phyloP scores from a whole-genome alignment of 768 basidiomycete species.

The Naganishia randhawae region DNA sequence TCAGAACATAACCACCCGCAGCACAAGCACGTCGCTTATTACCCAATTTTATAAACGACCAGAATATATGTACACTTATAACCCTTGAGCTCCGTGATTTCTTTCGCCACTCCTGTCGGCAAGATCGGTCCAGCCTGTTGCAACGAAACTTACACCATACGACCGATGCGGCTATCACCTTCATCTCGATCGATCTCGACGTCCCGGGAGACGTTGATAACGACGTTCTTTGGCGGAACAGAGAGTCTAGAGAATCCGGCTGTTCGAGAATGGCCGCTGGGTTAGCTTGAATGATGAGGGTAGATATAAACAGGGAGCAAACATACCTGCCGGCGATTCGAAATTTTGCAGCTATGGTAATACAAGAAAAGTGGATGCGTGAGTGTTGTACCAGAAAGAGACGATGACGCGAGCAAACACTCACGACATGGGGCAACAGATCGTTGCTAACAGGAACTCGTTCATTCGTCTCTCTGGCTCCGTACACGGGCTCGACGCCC shows the following conservation, averaged over 20 bases:
- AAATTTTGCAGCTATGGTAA: background rate
- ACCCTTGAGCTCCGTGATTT: background rate
- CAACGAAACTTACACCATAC: background rate
- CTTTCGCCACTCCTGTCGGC: background rate
- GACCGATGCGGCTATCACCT: background rate
- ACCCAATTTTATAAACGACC: too few relatives aligned
- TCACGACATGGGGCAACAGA: constrained; percentile 20
- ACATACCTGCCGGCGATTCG: background rate
- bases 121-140: background rate
- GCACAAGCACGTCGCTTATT: too few relatives aligned
- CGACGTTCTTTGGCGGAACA: constrained; percentile 13
- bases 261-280: background rate
- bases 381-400: too few relatives aligned
- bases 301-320: background rate
- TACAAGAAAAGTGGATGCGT: background rate
- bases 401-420: background rate
- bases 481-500: background rate
- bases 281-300: background rate
- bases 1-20: too few relatives aligned
- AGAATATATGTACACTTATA: background rate
- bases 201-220: constrained; percentile 27
- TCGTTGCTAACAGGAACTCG: background rate
- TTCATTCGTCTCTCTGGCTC: background rate
- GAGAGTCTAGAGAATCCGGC: constrained; percentile 19
- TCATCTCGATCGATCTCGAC: constrained; percentile 22